Evolutionary conservation across 371 early-diverging fungal genomes (phyloP).

Genomic region (Rhizopus stolonifer): DNA sequence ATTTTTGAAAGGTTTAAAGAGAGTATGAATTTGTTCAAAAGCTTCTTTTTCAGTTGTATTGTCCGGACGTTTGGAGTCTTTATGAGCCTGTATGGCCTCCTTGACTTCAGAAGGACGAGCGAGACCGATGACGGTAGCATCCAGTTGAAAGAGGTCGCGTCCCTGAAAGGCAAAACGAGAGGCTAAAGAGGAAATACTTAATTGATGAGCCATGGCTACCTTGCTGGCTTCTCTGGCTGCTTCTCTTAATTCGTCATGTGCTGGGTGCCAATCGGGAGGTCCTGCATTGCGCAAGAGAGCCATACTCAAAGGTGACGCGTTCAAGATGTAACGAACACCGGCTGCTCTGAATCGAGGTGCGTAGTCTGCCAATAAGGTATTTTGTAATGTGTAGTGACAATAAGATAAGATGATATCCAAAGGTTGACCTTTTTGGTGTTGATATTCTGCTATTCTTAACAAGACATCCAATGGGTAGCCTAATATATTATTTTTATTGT

Average conservation of each 20-base stretch:
- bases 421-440: conserved; percentile 57
- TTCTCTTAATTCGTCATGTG: conserved; percentile 51
- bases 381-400: conserved; percentile 76
- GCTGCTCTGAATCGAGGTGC: conserved; percentile 54
- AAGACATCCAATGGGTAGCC: conserved; percentile 73
- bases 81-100: conserved; percentile 55
- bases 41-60: conserved; percentile 27
- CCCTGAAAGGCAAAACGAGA: conserved; percentile 64
- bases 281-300: conserved; percentile 62
- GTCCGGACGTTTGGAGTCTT: conserved; percentile 33
- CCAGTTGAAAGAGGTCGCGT: conserved; percentile 40
- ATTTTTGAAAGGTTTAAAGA: conserved; percentile 40
- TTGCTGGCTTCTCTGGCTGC: conserved; percentile 54
- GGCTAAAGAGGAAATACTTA: conserved; percentile 62
- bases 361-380: conserved; percentile 59
- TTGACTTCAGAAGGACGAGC: conserved; percentile 62
- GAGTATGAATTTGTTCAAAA: conserved; percentile 18
- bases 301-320: conserved; percentile 81
- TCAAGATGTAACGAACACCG: conserved; percentile 64
- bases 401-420: conserved; percentile 74
- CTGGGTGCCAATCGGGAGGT: conserved; percentile 80
- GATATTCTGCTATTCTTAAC: conserved; percentile 65
- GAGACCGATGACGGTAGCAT: conserved; percentile 69
- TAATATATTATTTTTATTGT: too few species aligned
- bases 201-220: conserved; percentile 34